phyloP scores from a whole-genome alignment of 176 grass and related monocot species.

The Oryza brachyantha region DNA sequence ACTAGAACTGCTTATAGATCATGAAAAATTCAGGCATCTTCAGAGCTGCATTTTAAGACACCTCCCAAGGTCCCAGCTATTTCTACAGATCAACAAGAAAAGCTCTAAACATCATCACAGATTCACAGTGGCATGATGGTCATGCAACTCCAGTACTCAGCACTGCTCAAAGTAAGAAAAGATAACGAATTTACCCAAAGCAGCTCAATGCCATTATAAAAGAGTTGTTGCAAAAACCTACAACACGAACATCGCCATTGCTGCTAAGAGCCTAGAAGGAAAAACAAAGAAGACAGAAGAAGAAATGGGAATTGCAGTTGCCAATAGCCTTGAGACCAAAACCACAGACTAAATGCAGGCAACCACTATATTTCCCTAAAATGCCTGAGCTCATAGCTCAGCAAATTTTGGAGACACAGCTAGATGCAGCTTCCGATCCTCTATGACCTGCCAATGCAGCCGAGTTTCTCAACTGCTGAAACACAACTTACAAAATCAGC shows the following conservation, averaged over 20 bases:
- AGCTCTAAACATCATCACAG: neutral
- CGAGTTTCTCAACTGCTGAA: slow-evolving; percentile 33
- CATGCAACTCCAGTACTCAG: neutral
- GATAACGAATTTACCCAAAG: neutral
- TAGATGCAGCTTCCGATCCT: slow-evolving; percentile 24
- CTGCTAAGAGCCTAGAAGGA: slow-evolving; percentile 29
- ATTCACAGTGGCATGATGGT: neutral
- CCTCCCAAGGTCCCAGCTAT: neutral
- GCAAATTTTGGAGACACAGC: slow-evolving; percentile 2
- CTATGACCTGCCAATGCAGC: slow-evolving; percentile 16
- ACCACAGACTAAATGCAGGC: slow-evolving; percentile 37
- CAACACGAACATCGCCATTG: slow-evolving; percentile 28
- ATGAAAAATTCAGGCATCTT: neutral
- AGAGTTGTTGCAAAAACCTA: slow-evolving; percentile 32
- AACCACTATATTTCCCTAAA: slow-evolving; percentile 17
- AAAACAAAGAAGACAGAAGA: slow-evolving; percentile 22
- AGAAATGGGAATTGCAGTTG: slow-evolving; percentile 13
- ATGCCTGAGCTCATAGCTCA: neutral
- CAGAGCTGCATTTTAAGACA: neutral
- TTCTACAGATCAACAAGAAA: neutral
- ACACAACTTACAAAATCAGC: slow-evolving; percentile 41
- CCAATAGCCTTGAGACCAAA: slow-evolving; percentile 39
- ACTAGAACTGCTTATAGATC: too few relatives aligned
- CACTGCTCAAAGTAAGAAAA: neutral
- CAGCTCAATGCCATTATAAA: slow-evolving; percentile 39